Evolutionary conservation across 306 rosid species (phyloP), one percentile per base, ranked within the genome.

Genomic region (Acacia acuminata): DNA sequence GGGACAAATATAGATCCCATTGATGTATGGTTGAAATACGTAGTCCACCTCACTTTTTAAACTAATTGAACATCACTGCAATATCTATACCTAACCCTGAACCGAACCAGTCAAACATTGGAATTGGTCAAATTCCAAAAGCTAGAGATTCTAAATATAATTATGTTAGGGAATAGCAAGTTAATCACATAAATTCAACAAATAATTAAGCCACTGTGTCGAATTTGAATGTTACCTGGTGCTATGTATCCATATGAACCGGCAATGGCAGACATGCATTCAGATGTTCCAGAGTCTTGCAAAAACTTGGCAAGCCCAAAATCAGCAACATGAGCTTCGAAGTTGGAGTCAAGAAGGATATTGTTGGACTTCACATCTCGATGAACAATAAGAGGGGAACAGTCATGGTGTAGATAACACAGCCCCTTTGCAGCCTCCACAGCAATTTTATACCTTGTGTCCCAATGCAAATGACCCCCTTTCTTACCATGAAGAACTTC

Each of bases 211-310:
- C 53, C 66, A 70, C 79, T 34, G 66, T 13, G 63, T 44, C 63
- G 71, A 22, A 55, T 38, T 74, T 71, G 25, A 77, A 27, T 65
- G 45, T 73, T 76, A 94, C 98, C 98, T 77, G 98, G 98, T 8
- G 98, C 98, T 12, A 94, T 94, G 93, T 94, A 94, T 76, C 98
- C 98, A 64, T 94, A 94, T 7, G 98, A 94, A 66, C 98, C 98
- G 3, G 97, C 98, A 78, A 94, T 82, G 63, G 96, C 87, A 38
- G 98, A 94, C 98, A 94, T 94, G 91, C 96, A 92, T 79, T 94
- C 97, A 4, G 96, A 91, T 7, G 92, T 89, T 36, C 97, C 96
- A 19, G 96, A 88, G 79, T 91, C 94, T 56, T 85, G 92, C 27
- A 94, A 77, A 76, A 94, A 94, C 91, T 94, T 94, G 24, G 98